phyloP scores from a whole-genome alignment of 1,139 yeast species.

The Protomyces inundatus region DNA sequence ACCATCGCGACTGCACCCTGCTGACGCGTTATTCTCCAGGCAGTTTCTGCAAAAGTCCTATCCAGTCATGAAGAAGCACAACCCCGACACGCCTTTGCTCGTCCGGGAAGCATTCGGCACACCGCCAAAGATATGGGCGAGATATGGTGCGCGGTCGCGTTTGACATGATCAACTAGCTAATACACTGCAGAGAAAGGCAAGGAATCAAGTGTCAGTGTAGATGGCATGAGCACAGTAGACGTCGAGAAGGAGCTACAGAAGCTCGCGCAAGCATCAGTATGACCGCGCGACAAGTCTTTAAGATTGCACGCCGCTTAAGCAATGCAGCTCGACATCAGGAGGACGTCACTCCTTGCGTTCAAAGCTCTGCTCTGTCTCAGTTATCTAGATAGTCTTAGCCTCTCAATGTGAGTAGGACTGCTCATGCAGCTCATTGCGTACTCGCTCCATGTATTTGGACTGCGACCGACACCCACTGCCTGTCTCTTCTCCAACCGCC shows the following conservation, averaged over 20 bases:
- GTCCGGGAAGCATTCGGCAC: conserved; percentile 71
- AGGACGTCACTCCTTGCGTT: too few relatives aligned
- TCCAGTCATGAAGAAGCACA: conserved; percentile 52
- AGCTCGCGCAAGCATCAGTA: conserved; percentile 10
- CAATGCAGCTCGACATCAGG: too few relatives aligned
- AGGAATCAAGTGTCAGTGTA: conserved; percentile 38
- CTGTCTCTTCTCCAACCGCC: too few relatives aligned
- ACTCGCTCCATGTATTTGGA: too few relatives aligned
- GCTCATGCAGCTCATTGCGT: too few relatives aligned
- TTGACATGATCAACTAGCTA: background rate
- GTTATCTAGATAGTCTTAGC: too few relatives aligned
- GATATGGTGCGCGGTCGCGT: conserved; percentile 45
- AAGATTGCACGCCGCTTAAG: too few relatives aligned
- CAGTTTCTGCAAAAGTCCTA: conserved; percentile 61
- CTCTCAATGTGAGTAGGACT: too few relatives aligned
- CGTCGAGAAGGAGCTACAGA: conserved; percentile 30
- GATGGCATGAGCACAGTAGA: conserved; percentile 34
- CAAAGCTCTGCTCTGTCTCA: too few relatives aligned
- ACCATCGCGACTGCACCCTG: background rate
- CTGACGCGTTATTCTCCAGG: conserved; percentile 28
- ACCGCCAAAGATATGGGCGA: conserved; percentile 66
- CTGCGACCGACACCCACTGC: too few relatives aligned
- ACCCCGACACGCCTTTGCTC: conserved; percentile 61
- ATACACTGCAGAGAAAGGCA: conserved; percentile 30
- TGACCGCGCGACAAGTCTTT: background rate